Conservation (phyloP, 768 basidiomycete genomes). For the Suillus cothurnatus region DNA sequence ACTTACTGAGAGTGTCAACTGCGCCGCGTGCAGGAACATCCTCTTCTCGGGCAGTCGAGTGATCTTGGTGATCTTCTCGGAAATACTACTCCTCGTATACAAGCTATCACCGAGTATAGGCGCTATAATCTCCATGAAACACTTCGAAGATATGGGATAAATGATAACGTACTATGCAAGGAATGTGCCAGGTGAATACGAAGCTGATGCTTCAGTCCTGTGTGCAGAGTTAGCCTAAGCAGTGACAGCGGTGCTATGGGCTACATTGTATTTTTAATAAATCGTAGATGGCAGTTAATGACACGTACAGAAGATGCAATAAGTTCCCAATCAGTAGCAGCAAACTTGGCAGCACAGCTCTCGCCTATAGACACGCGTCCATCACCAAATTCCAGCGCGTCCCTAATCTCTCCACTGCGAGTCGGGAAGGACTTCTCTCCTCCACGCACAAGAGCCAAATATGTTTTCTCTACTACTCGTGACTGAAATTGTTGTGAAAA, state of each 20-base stretch:
- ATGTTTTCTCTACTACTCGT: constrained; percentile 54
- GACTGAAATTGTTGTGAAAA: constrained; percentile 57
- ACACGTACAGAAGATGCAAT: constrained; percentile 57
- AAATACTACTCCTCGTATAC: constrained; percentile 44
- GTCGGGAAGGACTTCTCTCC: constrained; percentile 46
- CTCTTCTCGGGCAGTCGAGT: constrained; percentile 44
- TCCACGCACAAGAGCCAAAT: constrained; percentile 65
- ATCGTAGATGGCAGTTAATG: neutral
- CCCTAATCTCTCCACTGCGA: constrained; percentile 45
- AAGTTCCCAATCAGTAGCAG: constrained; percentile 54
- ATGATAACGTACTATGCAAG: constrained; percentile 43
- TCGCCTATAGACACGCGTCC: constrained; percentile 45
- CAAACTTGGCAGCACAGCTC: constrained; percentile 36
- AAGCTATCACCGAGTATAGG: constrained; percentile 66
- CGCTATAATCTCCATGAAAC: constrained; percentile 38
- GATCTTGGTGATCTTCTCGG: constrained; percentile 30
- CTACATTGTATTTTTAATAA: constrained; percentile 33
- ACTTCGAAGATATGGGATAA: constrained; percentile 2
- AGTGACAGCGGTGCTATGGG: constrained; percentile 54
- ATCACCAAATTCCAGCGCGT: constrained; percentile 41
- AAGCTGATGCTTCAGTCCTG: constrained; percentile 72
- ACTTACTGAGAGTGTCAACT: constrained; percentile 57
- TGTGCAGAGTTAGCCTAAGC: constrained; percentile 55
- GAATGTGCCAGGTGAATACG: constrained; percentile 62
- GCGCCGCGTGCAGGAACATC: constrained; percentile 64